A percentile compares a stretch with the other conserved stretches of the same genome.
These are phyloP conservation scores for Aspergillus neoniger DNA, from an alignment of 2,329 filamentous ascomycete species.

Conservation along the genomic window DNA sequence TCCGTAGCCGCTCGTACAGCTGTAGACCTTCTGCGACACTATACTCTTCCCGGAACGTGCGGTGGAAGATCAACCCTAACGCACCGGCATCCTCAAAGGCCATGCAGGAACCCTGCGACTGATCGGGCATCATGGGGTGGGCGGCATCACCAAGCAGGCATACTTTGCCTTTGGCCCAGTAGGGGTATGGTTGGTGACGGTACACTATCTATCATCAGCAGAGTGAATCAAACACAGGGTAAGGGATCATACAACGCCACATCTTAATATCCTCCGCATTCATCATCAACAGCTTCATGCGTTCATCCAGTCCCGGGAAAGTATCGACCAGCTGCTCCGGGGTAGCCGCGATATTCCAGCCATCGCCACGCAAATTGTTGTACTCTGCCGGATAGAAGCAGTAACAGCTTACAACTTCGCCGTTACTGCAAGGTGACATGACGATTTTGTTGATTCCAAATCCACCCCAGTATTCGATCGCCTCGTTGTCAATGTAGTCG, in stretches of 20 bases:
- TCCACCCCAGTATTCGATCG: conserved; percentile 37
- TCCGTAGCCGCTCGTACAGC: conserved; percentile 33
- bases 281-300: conserved; percentile 24
- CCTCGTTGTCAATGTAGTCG: conserved; percentile 38
- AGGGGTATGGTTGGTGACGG: conserved; percentile 30
- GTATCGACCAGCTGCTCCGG: conserved; percentile 27
- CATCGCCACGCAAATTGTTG: conserved; percentile 27
- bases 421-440: conserved; percentile 41
- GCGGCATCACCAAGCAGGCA: conserved; percentile 36
- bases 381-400: conserved; percentile 38
- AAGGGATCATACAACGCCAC: conserved; percentile 24
- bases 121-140: conserved; percentile 38
- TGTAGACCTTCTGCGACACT: conserved; percentile 23
- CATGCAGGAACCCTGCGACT: conserved; percentile 39
- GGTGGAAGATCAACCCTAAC: conserved; percentile 39
- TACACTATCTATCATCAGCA: conserved; percentile 20
- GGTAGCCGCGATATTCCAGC: conserved; percentile 26
- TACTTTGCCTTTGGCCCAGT: conserved; percentile 32
- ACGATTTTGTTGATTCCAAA: conserved; percentile 46
- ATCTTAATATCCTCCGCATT: conserved; percentile 30
- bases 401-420: conserved; percentile 42
- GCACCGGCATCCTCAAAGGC: conserved; percentile 47
- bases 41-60: conserved; percentile 23
- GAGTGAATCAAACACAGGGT: neutral
- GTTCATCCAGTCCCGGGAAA: conserved; percentile 25